Evolutionary conservation across 2,329 filamentous ascomycete genomes (phyloP), one percentile per base, ranked within the genome.

Genomic region (Intubia oerlemansii): DNA sequence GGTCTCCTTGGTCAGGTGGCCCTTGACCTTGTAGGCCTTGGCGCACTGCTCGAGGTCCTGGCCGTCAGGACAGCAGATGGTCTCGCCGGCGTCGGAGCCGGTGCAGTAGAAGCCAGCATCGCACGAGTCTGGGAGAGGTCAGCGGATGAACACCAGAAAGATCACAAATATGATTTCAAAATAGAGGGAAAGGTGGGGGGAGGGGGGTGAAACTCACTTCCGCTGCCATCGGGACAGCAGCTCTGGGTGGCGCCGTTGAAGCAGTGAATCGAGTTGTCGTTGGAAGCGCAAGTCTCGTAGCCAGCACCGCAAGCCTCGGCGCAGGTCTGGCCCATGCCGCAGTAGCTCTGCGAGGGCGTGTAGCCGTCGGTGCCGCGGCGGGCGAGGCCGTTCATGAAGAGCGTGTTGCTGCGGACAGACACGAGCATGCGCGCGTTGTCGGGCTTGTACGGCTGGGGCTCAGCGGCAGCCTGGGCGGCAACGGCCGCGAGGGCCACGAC

Each of bases 31-130:
- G 39, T 59, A 60, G 17, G 49, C 53, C 29, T 50, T 47, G 32
- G 67, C 66, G 47, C 68, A 74, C 25, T 59, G 47, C 16, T 46
- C 47, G 27, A 69, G 52, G 35, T 57, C 52, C 53, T 62, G 52
- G 35, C 50, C 53, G 24, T 68, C 48, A 24, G 65, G 64, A 48
- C 68, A 74, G 54, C 68, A 74, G 52, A 61, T 61, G 19, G 66
- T 70, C 32, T 55, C 49, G 30, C 49, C 46, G 29, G 47, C 44
- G 42, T 69, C 58, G n/a, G 63, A 57, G 24, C 22, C 32, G 5
- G 39, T 31, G 52, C 69, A 74, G 54, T 63, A 73, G 53, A 62
- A 74, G 28, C 63, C 65, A 11, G 49, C 44, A 18, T 66, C 57
- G 45, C 68, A 74, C 18, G 66, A 64, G 47, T 66, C 66, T 70